Conservation (phyloP, 495 filamentous ascomycete genomes). For the Penicillium malachiteum region DNA sequence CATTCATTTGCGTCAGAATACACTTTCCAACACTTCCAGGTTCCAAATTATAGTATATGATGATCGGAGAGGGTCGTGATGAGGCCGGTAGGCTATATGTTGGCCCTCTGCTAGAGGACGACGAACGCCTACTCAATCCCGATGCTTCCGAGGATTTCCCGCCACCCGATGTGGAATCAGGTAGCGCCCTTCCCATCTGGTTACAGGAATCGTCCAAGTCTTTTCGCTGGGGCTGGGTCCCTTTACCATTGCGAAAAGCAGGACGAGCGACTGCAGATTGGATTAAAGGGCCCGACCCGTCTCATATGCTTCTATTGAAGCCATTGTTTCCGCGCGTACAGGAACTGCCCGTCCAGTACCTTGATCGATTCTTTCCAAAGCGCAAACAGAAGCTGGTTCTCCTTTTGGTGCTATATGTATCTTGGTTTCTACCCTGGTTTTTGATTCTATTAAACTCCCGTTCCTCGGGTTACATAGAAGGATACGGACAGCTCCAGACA, state of each 20-base stretch:
- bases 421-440: slow-evolving; percentile 73
- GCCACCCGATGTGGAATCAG: slow-evolving; percentile 38
- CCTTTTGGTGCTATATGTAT: slow-evolving; percentile 58
- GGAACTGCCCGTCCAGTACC: slow-evolving; percentile 60
- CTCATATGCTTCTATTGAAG: slow-evolving; percentile 61
- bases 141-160: slow-evolving; percentile 40
- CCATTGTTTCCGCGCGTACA: slow-evolving; percentile 71
- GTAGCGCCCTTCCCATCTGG: slow-evolving; percentile 48
- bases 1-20: slow-evolving; percentile 7
- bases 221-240: slow-evolving; percentile 54
- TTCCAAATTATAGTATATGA: slow-evolving; percentile 11
- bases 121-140: slow-evolving; percentile 40
- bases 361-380: slow-evolving; percentile 65
- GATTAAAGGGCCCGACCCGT: slow-evolving; percentile 69
- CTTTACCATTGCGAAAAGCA: slow-evolving; percentile 47
- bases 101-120: slow-evolving; percentile 35
- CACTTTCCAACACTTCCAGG: not conserved
- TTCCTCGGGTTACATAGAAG: slow-evolving; percentile 63
- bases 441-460: slow-evolving; percentile 64
- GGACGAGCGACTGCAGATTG: slow-evolving; percentile 55
- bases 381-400: slow-evolving; percentile 57
- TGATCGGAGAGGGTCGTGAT: slow-evolving; percentile 38
- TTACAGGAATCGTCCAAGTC: slow-evolving; percentile 53
- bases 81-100: slow-evolving; percentile 37
- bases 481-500: slow-evolving; percentile 62